phyloP scores from a whole-genome alignment of 257 asterid genomes.

The Penstemon barbatus region DNA sequence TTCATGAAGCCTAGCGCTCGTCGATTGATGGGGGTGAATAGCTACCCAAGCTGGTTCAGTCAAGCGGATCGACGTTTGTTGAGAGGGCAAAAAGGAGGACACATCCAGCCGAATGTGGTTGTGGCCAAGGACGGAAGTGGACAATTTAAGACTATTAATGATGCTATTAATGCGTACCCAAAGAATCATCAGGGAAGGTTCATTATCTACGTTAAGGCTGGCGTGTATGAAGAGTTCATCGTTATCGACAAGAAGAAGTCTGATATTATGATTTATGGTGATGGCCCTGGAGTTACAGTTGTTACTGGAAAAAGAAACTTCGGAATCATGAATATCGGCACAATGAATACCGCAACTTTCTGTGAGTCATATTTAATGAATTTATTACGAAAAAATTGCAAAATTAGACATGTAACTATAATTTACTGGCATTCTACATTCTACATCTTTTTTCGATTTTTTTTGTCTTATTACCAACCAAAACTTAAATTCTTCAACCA shows the following conservation, averaged over 20 bases:
- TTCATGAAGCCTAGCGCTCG: slow-evolving; percentile 17
- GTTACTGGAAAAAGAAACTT: slow-evolving; percentile 35
- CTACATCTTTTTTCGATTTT: no score
- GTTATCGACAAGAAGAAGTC: slow-evolving; percentile 30
- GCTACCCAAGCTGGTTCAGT: slow-evolving; percentile 44
- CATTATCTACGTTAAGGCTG: slow-evolving; percentile 47
- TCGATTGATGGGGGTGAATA: slow-evolving; percentile 29
- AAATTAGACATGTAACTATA: no score
- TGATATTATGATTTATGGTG: slow-evolving; percentile 51
- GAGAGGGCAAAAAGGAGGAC: slow-evolving; percentile 18
- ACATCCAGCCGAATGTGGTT: slow-evolving; percentile 27
- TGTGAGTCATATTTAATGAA: slow-evolving; percentile 20
- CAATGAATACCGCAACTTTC: slow-evolving; percentile 39
- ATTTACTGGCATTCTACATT: no score
- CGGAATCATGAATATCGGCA: slow-evolving; percentile 14
- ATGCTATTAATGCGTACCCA: slow-evolving; percentile 43
- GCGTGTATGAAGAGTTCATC: slow-evolving; percentile 38
- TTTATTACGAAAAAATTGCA: no score
- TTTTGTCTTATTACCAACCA: no score
- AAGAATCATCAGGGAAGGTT: slow-evolving; percentile 35
- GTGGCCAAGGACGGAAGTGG: slow-evolving; percentile 51
- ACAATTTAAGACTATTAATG: slow-evolving; percentile 29
- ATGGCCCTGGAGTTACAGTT: slow-evolving; percentile 45
- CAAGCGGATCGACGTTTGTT: slow-evolving; percentile 40
- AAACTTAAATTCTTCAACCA: no score